These are phyloP conservation scores for Sanguinoderma infundibulare DNA, from an alignment of 1,284 basidiomycete species.

Conservation along the genomic window DNA sequence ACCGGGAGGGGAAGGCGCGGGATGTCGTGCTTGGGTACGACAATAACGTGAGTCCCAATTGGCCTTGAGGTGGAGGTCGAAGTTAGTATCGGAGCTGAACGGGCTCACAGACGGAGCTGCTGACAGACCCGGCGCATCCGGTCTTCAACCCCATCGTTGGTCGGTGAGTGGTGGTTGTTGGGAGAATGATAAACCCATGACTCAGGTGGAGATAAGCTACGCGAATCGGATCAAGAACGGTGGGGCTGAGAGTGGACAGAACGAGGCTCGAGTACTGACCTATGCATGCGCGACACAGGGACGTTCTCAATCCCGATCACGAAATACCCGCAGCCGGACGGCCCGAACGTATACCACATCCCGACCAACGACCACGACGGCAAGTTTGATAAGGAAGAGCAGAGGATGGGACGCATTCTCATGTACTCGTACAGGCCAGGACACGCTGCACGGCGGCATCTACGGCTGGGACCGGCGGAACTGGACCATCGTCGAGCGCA, in stretches of 20 bases:
- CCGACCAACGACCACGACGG: constrained; percentile 54
- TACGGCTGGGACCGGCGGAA: constrained; percentile 59
- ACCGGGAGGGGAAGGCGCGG: constrained; percentile 46
- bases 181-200: not conserved
- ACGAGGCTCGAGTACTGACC: not conserved
- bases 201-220: constrained; percentile 34
- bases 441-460: constrained; percentile 58
- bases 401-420: not conserved
- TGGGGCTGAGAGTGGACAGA: constrained; percentile 16
- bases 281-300: constrained; percentile 34
- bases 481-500: constrained; percentile 52
- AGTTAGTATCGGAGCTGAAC: not conserved
- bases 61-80: not conserved
- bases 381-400: constrained; percentile 22
- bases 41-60: constrained; percentile 44
- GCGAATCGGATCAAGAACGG: constrained; percentile 59
- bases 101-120: constrained; percentile 36
- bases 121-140: constrained; percentile 52
- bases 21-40: constrained; percentile 60
- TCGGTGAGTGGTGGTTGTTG: constrained; percentile 34
- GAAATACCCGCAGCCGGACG: constrained; percentile 48
- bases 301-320: constrained; percentile 61
- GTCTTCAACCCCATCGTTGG: constrained; percentile 56
- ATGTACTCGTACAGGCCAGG: constrained; percentile 36
- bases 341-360: constrained; percentile 52